These are phyloP conservation scores for Blechomonas ayalai DNA, from an alignment of 208 protist species.

Conservation along the genomic window DNA sequence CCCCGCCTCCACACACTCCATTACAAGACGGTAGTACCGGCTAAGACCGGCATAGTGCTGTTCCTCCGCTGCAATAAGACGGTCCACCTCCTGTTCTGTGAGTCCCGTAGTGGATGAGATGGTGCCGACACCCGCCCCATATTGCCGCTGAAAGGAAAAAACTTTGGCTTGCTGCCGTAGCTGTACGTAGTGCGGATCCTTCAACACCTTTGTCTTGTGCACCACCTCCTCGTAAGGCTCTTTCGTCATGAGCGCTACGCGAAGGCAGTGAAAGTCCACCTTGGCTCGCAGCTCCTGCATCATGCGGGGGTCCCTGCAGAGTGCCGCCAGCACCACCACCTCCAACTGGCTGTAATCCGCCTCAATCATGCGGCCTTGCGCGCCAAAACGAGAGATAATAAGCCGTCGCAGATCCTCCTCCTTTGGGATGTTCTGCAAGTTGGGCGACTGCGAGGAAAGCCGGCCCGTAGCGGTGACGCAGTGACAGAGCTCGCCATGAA, in stretches of 20 bases:
- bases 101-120: constrained; percentile 84
- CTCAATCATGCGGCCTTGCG: constrained; percentile 80
- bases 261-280: constrained; percentile 88
- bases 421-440: constrained; percentile 85
- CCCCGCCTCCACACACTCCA: constrained; percentile 65
- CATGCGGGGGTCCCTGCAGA: constrained; percentile 81
- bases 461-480: constrained; percentile 83
- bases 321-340: constrained; percentile 84
- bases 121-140: constrained; percentile 74
- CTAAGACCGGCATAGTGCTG: constrained; percentile 79
- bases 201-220: constrained; percentile 72
- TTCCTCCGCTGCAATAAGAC: constrained; percentile 80
- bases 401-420: constrained; percentile 78
- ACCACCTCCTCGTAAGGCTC: constrained; percentile 86
- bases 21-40: constrained; percentile 77
- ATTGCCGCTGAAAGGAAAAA: constrained; percentile 90
- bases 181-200: constrained; percentile 82
- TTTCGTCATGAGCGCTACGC: constrained; percentile 85
- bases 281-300: constrained; percentile 78
- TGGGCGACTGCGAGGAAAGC: constrained; percentile 83
- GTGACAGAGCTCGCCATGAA: constrained; percentile 87
- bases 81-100: constrained; percentile 77
- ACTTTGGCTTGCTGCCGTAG: constrained; percentile 89
- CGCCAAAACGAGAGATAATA: constrained; percentile 80
- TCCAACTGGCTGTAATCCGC: constrained; percentile 89